These are phyloP conservation scores for Canavalia gladiata DNA, from an alignment of 306 rosid genomes.

Conservation along the genomic window DNA sequence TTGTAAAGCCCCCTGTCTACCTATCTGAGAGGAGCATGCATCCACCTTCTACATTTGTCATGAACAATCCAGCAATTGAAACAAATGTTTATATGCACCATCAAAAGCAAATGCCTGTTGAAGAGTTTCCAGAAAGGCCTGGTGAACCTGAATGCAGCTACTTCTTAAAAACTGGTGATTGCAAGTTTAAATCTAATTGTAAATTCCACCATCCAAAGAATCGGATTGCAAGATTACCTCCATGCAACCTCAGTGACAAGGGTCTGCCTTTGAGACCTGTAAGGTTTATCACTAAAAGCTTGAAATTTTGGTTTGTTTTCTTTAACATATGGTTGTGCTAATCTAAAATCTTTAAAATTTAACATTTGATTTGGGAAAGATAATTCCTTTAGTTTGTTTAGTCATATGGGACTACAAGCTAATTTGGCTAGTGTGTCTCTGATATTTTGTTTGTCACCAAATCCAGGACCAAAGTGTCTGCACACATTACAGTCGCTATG, in stretches of 20 bases:
- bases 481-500: constrained; percentile 80
- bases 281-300: constrained; percentile 47
- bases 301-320: not conserved
- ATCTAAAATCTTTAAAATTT: not conserved
- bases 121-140: constrained; percentile 88
- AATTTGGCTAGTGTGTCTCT: constrained; percentile 26
- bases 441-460: constrained; percentile 33
- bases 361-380: constrained; percentile 13
- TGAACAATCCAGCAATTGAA: constrained; percentile 67
- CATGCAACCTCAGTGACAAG: constrained; percentile 77
- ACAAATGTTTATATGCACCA: constrained; percentile 63
- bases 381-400: not conserved
- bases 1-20: constrained; percentile 76
- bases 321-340: not conserved
- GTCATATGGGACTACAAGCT: constrained; percentile 23
- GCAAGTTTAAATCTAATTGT: constrained; percentile 87
- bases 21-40: constrained; percentile 70
- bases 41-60: constrained; percentile 64
- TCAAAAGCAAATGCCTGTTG: constrained; percentile 62
- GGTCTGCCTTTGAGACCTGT: constrained; percentile 98
- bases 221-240: constrained; percentile 56
- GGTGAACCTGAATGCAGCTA: constrained; percentile 92
- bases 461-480: constrained; percentile 84
- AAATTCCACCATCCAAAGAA: constrained; percentile 93
- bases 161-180: constrained; percentile 90